These are phyloP conservation scores for Trametes cubensis DNA, from an alignment of 768 basidiomycete species.

Conservation along the genomic window DNA sequence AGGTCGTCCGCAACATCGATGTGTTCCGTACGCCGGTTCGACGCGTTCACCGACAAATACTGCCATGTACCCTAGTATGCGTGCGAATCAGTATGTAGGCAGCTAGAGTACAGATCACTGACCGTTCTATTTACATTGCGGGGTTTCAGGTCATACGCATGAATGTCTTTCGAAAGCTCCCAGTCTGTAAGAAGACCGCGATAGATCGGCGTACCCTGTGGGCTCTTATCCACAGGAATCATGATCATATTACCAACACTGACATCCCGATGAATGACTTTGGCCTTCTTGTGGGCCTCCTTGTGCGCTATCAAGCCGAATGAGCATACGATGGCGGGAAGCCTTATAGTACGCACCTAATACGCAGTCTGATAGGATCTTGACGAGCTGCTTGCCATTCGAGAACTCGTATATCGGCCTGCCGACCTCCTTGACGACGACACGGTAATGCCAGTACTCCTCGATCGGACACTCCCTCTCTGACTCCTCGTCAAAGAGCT, in stretches of 20 bases:
- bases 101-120: too few species aligned
- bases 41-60: slow-evolving; percentile 21
- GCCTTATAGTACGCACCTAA: background rate
- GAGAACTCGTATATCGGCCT: background rate
- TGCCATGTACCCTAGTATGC: slow-evolving; percentile 28
- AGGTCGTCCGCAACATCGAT: slow-evolving; percentile 23
- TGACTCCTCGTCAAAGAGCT: background rate
- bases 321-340: background rate
- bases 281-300: slow-evolving; percentile 2
- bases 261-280: slow-evolving; percentile 18
- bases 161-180: slow-evolving; percentile 4
- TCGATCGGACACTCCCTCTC: background rate
- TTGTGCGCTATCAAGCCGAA: slow-evolving; percentile 4
- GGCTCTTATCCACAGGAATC: background rate
- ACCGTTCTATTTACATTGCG: slow-evolving; percentile 10
- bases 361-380: background rate
- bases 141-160: background rate
- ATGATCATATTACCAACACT: slow-evolving; percentile 19
- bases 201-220: background rate
- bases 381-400: background rate
- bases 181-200: slow-evolving; percentile 2
- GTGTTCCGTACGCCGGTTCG: slow-evolving; percentile 6
- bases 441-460: slow-evolving; percentile 7
- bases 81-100: background rate
- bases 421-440: slow-evolving; percentile 13